phyloP scores from a whole-genome alignment of 2,329 filamentous ascomycete genomes.

The Knufia petricola region DNA sequence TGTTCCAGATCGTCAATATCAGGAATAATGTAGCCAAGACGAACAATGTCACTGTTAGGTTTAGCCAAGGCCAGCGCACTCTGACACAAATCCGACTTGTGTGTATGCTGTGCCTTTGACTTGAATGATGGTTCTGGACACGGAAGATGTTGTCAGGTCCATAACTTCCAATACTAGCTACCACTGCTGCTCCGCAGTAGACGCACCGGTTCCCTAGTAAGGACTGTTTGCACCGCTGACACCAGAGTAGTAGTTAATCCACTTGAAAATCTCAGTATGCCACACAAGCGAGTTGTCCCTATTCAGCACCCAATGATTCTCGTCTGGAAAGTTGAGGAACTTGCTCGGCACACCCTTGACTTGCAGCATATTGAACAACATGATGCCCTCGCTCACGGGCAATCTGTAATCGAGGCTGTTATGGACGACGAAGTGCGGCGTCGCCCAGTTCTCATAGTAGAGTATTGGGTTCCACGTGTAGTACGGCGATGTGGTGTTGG shows the following conservation, averaged over 20 bases:
- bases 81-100: no score
- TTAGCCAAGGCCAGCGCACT: no score
- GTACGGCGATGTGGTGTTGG: slow-evolving; percentile 32
- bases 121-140: no score
- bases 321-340: slow-evolving; percentile 68
- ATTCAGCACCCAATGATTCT: slow-evolving; percentile 65
- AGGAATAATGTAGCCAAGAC: no score
- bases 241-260: slow-evolving; percentile 49
- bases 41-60: no score
- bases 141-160: no score
- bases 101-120: no score
- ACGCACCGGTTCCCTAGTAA: slow-evolving; percentile 1
- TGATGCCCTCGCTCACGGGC: slow-evolving; percentile 66
- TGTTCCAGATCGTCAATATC: no score
- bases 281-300: slow-evolving; percentile 82
- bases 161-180: background rate
- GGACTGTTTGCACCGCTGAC: slow-evolving; percentile 15
- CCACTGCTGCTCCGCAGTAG: no score
- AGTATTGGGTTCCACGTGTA: slow-evolving; percentile 61
- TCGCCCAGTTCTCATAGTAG: slow-evolving; percentile 59
- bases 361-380: slow-evolving; percentile 74
- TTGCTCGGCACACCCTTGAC: slow-evolving; percentile 62
- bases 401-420: slow-evolving; percentile 80
- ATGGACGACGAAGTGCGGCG: slow-evolving; percentile 76
- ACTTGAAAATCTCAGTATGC: slow-evolving; percentile 73